Evolutionary conservation across 1,139 yeast species (phyloP).

Genomic region (Saccharomycopsis hybrid): DNA sequence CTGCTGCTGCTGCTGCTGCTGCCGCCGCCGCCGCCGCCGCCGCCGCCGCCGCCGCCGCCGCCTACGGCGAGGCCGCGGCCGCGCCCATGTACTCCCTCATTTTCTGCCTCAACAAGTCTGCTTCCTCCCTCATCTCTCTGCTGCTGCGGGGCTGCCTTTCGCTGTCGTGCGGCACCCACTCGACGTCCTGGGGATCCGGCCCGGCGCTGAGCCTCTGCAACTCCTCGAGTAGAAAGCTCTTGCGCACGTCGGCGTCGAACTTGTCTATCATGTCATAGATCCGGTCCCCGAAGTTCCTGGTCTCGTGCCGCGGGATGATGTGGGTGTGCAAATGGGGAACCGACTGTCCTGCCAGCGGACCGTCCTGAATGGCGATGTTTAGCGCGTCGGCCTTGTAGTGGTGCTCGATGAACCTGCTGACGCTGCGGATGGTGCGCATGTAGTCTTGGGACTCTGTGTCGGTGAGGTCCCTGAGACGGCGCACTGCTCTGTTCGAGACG

Average conservation of each 20-base stretch:
- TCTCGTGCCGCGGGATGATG: slow-evolving; percentile 69
- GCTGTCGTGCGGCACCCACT: slow-evolving; percentile 38
- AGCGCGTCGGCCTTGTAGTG: slow-evolving; percentile 72
- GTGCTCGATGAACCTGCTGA: slow-evolving; percentile 58
- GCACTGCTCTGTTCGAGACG: slow-evolving; percentile 69
- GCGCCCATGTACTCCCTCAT: slow-evolving; percentile 1
- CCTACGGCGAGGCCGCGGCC: no score
- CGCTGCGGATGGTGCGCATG: slow-evolving; percentile 66
- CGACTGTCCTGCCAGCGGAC: slow-evolving; percentile 91
- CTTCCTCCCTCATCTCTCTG: slow-evolving; percentile 58
- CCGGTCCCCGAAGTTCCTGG: slow-evolving; percentile 65
- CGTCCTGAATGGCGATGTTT: slow-evolving; percentile 91
- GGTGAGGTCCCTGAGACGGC: slow-evolving; percentile 60
- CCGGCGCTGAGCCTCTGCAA: slow-evolving; percentile 27
- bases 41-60: no score
- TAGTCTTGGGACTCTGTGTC: slow-evolving; percentile 72
- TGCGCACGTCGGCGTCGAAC: slow-evolving; percentile 37
- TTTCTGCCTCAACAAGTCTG: not conserved
- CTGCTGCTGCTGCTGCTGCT: no score
- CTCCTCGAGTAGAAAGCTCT: slow-evolving; percentile 31
- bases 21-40: no score
- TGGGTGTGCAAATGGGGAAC: slow-evolving; percentile 94
- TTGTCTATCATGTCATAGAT: slow-evolving; percentile 58
- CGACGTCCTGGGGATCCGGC: slow-evolving; percentile 24
- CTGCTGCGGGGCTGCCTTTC: slow-evolving; percentile 47